These are phyloP conservation scores for Gardenia jasminoides DNA, from an alignment of 257 asterid genomes.

Conservation along the genomic window DNA sequence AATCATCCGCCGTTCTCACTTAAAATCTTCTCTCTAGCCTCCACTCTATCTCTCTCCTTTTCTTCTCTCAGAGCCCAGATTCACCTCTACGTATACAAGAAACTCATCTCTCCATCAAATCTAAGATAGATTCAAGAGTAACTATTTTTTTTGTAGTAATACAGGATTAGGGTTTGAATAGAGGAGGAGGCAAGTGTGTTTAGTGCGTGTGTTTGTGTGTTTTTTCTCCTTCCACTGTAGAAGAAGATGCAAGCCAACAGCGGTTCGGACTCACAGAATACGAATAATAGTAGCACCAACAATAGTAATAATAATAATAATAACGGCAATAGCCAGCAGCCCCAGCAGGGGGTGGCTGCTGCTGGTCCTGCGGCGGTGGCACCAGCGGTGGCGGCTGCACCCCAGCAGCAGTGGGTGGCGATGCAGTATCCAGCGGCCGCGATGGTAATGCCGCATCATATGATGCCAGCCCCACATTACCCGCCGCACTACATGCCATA, in stretches of 20 bases:
- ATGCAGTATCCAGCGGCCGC: constrained; percentile 82
- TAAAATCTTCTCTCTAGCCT: constrained; percentile 47
- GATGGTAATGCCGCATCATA: constrained; percentile 83
- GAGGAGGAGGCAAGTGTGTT: not conserved
- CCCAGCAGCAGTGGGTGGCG: constrained; percentile 68
- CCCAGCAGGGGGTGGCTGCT: constrained; percentile 21
- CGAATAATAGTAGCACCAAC: constrained; percentile 11
- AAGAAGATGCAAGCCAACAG: constrained; percentile 45
- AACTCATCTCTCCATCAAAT: not conserved
- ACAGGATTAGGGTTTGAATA: constrained; percentile 6
- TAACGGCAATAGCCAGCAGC: constrained; percentile 11
- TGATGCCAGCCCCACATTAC: constrained; percentile 64
- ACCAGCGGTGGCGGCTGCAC: constrained; percentile 25
- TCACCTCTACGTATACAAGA: constrained; percentile 25
- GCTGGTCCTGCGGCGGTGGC: constrained; percentile 4
- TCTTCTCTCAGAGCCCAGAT: constrained; percentile 28
- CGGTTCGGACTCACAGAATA: constrained; percentile 47
- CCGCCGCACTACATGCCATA: constrained; percentile 71
- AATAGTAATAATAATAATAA: not conserved
- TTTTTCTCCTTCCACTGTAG: not conserved
- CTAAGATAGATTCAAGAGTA: too few species aligned
- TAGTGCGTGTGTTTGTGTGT: not conserved
- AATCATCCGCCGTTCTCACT: constrained; percentile 42
- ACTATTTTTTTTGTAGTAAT: not conserved
- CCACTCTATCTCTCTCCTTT: constrained; percentile 26